Evolutionary conservation across 2,329 filamentous ascomycete genomes (phyloP).

Genomic region (Aspergillus terreus): DNA sequence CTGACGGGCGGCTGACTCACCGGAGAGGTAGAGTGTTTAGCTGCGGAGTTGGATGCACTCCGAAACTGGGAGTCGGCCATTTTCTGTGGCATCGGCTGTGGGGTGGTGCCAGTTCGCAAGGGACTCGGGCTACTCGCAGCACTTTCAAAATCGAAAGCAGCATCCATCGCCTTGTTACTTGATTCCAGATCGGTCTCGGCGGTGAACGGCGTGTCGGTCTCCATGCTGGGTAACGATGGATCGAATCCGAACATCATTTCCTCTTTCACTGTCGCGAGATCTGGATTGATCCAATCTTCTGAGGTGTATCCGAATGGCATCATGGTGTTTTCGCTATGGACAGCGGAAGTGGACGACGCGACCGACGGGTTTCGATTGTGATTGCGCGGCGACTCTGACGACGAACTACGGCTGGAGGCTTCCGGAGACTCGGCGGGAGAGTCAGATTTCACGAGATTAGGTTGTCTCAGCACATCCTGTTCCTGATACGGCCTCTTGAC

Average conservation of each 20-base stretch:
- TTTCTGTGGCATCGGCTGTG: slow-evolving; percentile 21
- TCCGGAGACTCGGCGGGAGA: slow-evolving; percentile 45
- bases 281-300: slow-evolving; percentile 36
- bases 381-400: slow-evolving; percentile 39
- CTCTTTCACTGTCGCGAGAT: slow-evolving; percentile 34
- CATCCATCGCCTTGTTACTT: slow-evolving; percentile 47
- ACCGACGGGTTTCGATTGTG: slow-evolving; percentile 40
- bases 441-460: slow-evolving; percentile 31
- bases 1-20: slow-evolving; percentile 20
- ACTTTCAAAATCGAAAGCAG: slow-evolving; percentile 47
- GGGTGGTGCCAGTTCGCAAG: slow-evolving; percentile 28
- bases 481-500: slow-evolving; percentile 28
- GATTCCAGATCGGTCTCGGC: slow-evolving; percentile 36
- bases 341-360: slow-evolving; percentile 37
- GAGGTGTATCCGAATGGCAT: slow-evolving; percentile 33
- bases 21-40: slow-evolving; percentile 23
- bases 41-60: slow-evolving; percentile 21
- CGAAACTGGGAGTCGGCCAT: slow-evolving; percentile 24
- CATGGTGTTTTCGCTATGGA: slow-evolving; percentile 34
- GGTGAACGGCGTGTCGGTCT: slow-evolving; percentile 28
- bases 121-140: slow-evolving; percentile 46
- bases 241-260: slow-evolving; percentile 40
- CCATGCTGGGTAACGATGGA: slow-evolving; percentile 30
- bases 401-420: slow-evolving; percentile 42
- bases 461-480: slow-evolving; percentile 31